Evolutionary conservation across 192 early-diverging fungal species (phyloP), one percentile per base, ranked within the genome.

Genomic region (Dissophora ornata): DNA sequence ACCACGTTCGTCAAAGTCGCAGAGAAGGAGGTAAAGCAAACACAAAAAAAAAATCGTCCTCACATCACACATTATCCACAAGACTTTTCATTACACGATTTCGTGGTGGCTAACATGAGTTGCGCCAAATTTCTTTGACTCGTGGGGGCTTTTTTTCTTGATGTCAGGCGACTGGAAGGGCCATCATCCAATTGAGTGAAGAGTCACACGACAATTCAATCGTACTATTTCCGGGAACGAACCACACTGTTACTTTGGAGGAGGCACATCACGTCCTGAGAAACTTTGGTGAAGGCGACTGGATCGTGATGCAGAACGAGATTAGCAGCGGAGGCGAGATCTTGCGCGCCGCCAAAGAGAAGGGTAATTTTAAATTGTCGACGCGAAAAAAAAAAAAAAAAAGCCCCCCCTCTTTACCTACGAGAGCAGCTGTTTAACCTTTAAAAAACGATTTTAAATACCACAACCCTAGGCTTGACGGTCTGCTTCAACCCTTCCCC

Each of bases 271-370:
- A 69, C n/a, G 85, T 87, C 18, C 63, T 92, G n/a, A 74, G 78
- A 2, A 40, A 71, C 29, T 91, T 90, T 65, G 67, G 78, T 6
- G 22, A 58, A 21, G 88, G 87, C 12, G 93, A 93, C 63, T 94
- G 91, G 92, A 79, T 96, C 19, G 61, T 97, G 1, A 82, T 95
- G 69, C 95, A 97, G 47, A 97, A 96, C 79, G 96, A 98, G 75
- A 94, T 95, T 1, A 85, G 84, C 22, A 79, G 79, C 11, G 90
- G 90, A 21, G 89, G 84, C 3, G 86, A 86, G 5, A 88, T 91
- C 24, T 85, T 93, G 74, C 46, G 65, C 1, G 67, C 83, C 9
- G 90, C 88, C 18, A 83, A 80, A 19, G 57, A 73, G 16, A 55
- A 69, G 56, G 92, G 87, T 86, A 81, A n/a, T n/a, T n/a, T n/a